Percentiles rank a stretch among this genome's conserved stretches.
Conservation (phyloP, 257 asterid species). For the Lantana camara region DNA sequence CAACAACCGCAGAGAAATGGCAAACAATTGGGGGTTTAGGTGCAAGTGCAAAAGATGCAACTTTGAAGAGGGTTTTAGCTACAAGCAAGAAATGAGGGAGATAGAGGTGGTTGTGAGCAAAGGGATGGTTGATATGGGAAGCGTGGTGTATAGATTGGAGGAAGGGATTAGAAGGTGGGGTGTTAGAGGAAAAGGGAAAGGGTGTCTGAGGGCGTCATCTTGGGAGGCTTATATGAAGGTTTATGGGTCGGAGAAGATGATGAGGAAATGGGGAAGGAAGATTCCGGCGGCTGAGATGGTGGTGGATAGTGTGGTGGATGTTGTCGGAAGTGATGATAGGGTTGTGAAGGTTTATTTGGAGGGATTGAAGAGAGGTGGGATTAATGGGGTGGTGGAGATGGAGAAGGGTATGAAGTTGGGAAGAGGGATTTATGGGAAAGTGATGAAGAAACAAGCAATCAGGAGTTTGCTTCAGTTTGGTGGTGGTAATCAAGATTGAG, state of each 20-base stretch:
- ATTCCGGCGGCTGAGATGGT: constrained; percentile 51
- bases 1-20: constrained; percentile 47
- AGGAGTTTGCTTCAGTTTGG: constrained; percentile 49
- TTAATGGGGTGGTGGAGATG: constrained; percentile 66
- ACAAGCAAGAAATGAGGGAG: constrained; percentile 63
- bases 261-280: constrained; percentile 77
- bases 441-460: constrained; percentile 76
- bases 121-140: constrained; percentile 65
- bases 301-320: constrained; percentile 71
- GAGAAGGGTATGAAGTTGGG: constrained; percentile 70
- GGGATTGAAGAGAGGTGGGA: constrained; percentile 54
- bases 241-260: constrained; percentile 56
- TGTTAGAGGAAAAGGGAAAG: constrained; percentile 78
- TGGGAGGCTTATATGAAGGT: constrained; percentile 70
- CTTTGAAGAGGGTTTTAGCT: constrained; percentile 44
- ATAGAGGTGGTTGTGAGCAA: constrained; percentile 49
- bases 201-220: constrained; percentile 74
- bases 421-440: constrained; percentile 86
- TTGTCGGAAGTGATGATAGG: constrained; percentile 77
- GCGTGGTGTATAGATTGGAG: constrained; percentile 65
- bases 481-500: constrained; percentile 32
- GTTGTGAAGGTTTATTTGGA: constrained; percentile 49
- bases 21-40: constrained; percentile 66
- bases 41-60: constrained; percentile 73
- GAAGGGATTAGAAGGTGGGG: constrained; percentile 72